Conservation (phyloP, 257 asterid genomes). For the Haberlea rhodopensis region DNA sequence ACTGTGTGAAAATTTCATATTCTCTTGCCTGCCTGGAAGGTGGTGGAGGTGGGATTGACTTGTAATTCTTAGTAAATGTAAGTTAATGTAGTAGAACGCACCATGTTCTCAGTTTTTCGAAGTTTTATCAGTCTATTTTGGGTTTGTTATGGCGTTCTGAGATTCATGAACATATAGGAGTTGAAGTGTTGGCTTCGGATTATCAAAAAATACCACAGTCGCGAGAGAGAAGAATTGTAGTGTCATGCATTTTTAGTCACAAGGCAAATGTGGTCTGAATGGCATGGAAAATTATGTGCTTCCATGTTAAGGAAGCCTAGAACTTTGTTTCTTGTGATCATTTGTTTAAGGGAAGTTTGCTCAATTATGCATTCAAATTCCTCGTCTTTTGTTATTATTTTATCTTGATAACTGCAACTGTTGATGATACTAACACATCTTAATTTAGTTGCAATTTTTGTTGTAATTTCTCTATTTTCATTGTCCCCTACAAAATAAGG, state of each 20-base stretch:
- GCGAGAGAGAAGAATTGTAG: not conserved
- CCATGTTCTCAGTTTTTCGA: conserved; percentile 6
- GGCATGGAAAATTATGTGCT: not conserved
- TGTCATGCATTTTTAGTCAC: conserved; percentile 13
- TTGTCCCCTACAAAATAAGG: conserved; percentile 1
- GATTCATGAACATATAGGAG: too few relatives aligned
- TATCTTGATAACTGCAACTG: not conserved
- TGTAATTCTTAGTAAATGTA: conserved; percentile 27
- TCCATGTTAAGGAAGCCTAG: not conserved
- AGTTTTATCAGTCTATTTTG: conserved; percentile 11
- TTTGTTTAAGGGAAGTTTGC: not conserved
- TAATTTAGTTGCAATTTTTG: conserved; percentile 22
- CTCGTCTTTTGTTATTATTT: not conserved
- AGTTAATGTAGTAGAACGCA: not conserved
- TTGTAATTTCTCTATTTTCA: not conserved
- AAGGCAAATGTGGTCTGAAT: not conserved
- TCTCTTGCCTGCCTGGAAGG: conserved; percentile 64
- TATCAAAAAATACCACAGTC: conserved; percentile 7
- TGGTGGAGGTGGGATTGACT: conserved; percentile 99
- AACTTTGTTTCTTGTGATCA: not conserved
- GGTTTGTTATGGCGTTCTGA: conserved; percentile 13
- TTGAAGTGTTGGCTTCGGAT: conserved; percentile 21
- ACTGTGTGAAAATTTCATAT: not conserved
- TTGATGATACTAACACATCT: not conserved
- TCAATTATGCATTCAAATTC: not conserved